These are phyloP conservation scores for Mayamaea pseudoterrestris DNA, from an alignment of 108 stramenopile species.

Conservation along the genomic window DNA sequence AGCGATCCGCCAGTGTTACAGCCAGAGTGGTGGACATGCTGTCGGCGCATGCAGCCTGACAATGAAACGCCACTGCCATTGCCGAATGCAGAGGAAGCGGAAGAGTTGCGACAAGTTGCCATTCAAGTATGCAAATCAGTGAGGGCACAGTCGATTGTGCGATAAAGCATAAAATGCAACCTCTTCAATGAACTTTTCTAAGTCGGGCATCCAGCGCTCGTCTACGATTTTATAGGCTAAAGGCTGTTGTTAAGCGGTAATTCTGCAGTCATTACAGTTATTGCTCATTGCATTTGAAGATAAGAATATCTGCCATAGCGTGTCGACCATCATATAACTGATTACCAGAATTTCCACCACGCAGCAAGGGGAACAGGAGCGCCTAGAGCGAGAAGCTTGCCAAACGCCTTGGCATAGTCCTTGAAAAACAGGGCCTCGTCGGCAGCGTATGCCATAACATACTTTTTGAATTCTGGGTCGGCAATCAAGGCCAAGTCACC, in stretches of 20 bases:
- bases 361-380: constrained; percentile 46
- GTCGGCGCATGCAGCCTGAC: constrained; percentile 26
- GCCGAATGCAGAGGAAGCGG: constrained; percentile 38
- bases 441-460: constrained; percentile 60
- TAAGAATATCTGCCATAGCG: background rate
- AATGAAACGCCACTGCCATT: constrained; percentile 18
- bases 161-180: no score
- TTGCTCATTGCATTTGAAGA: background rate
- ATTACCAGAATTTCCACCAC: constrained; percentile 76
- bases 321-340: background rate
- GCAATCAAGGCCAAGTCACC: constrained; percentile 78
- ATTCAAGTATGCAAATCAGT: constrained; percentile 21
- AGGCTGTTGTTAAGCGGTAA: no score
- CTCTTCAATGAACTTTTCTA: no score
- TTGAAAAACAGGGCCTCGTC: constrained; percentile 85
- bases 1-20: constrained; percentile 12
- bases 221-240: no score
- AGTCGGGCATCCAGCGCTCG: no score
- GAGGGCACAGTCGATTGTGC: no score
- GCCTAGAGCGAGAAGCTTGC: constrained; percentile 71
- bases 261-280: background rate
- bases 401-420: constrained; percentile 75
- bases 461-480: constrained; percentile 70
- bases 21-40: constrained; percentile 24
- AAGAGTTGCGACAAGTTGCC: constrained; percentile 21